Evolutionary conservation across 2,329 filamentous ascomycete genomes (phyloP).

Genomic region (Penicillium olsonii): DNA sequence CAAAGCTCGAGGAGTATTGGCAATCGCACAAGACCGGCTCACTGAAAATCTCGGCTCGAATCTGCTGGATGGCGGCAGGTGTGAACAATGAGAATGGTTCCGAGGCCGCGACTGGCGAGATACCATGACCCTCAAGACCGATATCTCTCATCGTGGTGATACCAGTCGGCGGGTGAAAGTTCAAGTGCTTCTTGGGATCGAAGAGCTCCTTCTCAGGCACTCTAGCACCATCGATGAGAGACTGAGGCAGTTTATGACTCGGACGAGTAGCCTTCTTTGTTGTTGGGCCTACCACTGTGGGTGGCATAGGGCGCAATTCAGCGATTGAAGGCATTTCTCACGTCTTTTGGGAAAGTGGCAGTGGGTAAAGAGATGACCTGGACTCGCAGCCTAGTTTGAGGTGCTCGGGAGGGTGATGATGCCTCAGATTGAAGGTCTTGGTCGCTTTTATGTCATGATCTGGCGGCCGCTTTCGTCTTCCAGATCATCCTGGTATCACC

Average conservation of each 20-base stretch:
- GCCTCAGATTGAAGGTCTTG: too few species aligned
- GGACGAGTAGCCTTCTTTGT: conserved; percentile 20
- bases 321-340: background rate
- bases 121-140: conserved; percentile 51
- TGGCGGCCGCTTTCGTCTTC: too few species aligned
- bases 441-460: too few species aligned
- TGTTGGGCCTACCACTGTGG: conserved; percentile 8
- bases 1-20: conserved; percentile 59
- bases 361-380: too few species aligned
- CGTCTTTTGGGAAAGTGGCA: too few species aligned
- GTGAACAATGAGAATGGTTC: conserved; percentile 66
- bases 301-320: background rate
- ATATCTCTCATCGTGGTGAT: conserved; percentile 62
- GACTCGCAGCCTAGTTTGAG: too few species aligned
- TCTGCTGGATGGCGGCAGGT: conserved; percentile 59
- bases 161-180: conserved; percentile 51
- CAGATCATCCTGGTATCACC: too few species aligned
- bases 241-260: conserved; percentile 13
- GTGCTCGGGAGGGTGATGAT: too few species aligned
- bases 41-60: conserved; percentile 61
- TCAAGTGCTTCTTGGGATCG: conserved; percentile 55
- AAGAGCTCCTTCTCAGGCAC: conserved; percentile 40
- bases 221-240: conserved; percentile 8
- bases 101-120: conserved; percentile 63
- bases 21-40: conserved; percentile 57